A percentile compares a stretch with the other conserved stretches of the same genome.
Conservation (phyloP, 2,329 filamentous ascomycete species). For the Alternaria brassicae region DNA sequence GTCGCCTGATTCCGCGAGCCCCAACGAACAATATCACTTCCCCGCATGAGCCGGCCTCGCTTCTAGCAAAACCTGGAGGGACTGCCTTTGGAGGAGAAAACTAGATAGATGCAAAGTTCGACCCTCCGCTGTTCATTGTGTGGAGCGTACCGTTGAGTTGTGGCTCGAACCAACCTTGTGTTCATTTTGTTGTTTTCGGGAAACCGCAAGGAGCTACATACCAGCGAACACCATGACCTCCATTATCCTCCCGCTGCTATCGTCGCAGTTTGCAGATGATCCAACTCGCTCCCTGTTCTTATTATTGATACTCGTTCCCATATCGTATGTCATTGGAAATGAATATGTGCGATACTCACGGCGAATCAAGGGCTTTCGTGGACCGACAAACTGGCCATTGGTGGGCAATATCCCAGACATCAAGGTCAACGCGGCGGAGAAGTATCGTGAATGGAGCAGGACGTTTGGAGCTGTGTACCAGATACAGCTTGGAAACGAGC, state of each 20-base stretch:
- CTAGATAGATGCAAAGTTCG: neutral
- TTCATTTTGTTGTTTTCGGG: neutral
- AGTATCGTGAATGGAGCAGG: conserved; percentile 54
- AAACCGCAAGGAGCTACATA: neutral
- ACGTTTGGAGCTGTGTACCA: conserved; percentile 54
- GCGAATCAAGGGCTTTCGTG: conserved; percentile 49
- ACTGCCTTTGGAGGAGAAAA: neutral
- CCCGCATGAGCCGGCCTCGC: conserved; percentile 22
- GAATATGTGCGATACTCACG: conserved; percentile 47
- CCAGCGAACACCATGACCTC: conserved; percentile 36
- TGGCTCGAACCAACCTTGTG: neutral
- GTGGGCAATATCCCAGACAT: conserved; percentile 55
- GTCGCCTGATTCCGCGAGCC: conserved; percentile 26
- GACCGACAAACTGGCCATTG: conserved; percentile 50
- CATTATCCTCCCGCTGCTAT: conserved; percentile 33
- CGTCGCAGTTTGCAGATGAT: conserved; percentile 31
- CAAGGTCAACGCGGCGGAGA: conserved; percentile 53
- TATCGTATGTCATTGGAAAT: conserved; percentile 48
- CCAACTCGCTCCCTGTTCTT: conserved; percentile 33
- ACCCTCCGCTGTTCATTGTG: neutral
- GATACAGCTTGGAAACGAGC: conserved; percentile 56
- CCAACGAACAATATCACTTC: conserved; percentile 8
- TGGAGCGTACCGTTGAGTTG: neutral
- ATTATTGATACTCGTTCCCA: conserved; percentile 36
- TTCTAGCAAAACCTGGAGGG: neutral